These are phyloP conservation scores for Flaveria ramosissima DNA, from an alignment of 129 eudicot species.

Conservation along the genomic window DNA sequence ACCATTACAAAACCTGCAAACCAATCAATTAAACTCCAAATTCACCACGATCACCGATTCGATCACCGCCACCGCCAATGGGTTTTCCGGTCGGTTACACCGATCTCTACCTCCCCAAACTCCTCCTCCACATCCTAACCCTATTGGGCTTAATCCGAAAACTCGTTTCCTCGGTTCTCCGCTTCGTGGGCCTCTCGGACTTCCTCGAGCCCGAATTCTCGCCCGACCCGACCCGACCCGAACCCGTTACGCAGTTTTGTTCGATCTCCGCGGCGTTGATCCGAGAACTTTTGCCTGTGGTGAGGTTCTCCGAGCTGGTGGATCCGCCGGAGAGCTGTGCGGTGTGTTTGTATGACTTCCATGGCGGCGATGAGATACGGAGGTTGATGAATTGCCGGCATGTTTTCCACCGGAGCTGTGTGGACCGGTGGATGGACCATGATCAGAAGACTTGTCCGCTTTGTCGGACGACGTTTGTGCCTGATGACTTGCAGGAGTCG, in stretches of 20 bases:
- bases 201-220: conserved; percentile 39
- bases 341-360: conserved; percentile 49
- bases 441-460: conserved; percentile 13
- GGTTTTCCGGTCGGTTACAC: conserved; percentile 51
- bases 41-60: no score
- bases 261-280: conserved; percentile 40
- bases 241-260: conserved; percentile 20
- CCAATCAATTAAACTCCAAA: no score
- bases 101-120: conserved; percentile 44
- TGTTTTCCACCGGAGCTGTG: neutral
- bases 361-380: conserved; percentile 47
- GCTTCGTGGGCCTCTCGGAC: conserved; percentile 33
- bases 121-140: conserved; percentile 41
- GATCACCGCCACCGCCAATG: conserved; percentile 21
- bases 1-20: neutral
- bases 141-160: conserved; percentile 35
- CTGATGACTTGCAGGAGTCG: conserved; percentile 38
- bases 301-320: neutral
- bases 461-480: conserved; percentile 29
- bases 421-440: conserved; percentile 21
- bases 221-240: conserved; percentile 25
- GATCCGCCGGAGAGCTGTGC: conserved; percentile 46
- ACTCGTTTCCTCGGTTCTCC: conserved; percentile 34
- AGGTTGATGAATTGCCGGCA: conserved; percentile 30
- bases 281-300: conserved; percentile 45